Base-by-base conservation (phyloP, 1,284 basidiomycete species). In the Hemileia vastatrix region DNA sequence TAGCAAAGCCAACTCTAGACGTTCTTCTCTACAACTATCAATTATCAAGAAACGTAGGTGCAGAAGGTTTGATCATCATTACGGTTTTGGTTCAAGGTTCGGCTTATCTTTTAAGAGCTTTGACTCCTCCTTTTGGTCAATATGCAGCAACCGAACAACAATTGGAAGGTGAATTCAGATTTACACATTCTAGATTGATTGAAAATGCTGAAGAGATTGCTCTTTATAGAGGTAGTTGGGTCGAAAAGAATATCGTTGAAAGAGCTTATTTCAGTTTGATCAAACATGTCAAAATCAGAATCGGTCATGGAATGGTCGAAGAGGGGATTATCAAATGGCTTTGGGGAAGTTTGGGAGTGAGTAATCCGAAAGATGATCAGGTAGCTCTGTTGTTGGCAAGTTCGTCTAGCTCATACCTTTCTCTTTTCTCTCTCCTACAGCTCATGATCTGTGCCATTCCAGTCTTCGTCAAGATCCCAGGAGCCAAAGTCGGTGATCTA, bases 261-360 rank as follows among this genome's bases (percentile, higher is more conserved):
- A 81, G 90, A 52, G 87, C 90, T 64, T 97, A 95, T 77, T 88
- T 89, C 58, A 84, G 84, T 3, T 80, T 95, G 27, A 82, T 95
- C 68, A 87, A 86, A 75, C 94, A 97, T 71, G 87, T 92, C 76
- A 78, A 82, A 49, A 85, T 87, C 65, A 81, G 87, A 27, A 89
- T 94, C 81, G 90, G 86, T 84, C 91, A 95, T 76, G 85, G 87
- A 1, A 89, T 92, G 77, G 83, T 86, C 6, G 92, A 95, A 75
- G 94, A 97, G 76, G 91, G 90, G 1, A 86, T 98, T 60, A 87
- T 97, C 72, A 97, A 97, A 66, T 80, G 93, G 93, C 75, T 93
- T 13, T 97, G 94, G 94, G 93, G 93, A 67, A 87, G 86, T 72
- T 87, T 95, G 72, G 93, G 93, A 23, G 85, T 88, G 74, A 68